Percentiles rank a stretch among this genome's conserved stretches.
These are phyloP conservation scores for Vanilla planifolia DNA, from an alignment of 106 monocot species.

Conservation along the genomic window DNA sequence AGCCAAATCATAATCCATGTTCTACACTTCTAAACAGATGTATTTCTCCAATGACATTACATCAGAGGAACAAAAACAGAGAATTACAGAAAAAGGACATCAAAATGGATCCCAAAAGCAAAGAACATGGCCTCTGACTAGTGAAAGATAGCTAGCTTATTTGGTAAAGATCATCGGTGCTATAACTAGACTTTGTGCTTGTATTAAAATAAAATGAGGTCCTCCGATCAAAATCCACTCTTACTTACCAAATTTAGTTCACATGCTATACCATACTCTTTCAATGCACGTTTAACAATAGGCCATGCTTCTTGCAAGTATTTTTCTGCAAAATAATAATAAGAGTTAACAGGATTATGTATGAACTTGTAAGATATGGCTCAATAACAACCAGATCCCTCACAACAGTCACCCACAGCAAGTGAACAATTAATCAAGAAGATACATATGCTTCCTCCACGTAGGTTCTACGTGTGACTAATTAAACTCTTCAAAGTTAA, in stretches of 20 bases:
- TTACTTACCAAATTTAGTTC: slow-evolving; percentile 92
- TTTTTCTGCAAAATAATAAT: slow-evolving; percentile 48
- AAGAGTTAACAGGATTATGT: too few species aligned
- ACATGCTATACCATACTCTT: slow-evolving; percentile 66
- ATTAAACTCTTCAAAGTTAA: too few species aligned
- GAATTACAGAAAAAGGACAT: background rate
- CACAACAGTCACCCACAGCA: too few species aligned
- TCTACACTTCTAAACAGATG: background rate
- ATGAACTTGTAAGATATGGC: too few species aligned
- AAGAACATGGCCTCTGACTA: too few species aligned
- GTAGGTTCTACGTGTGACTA: too few species aligned
- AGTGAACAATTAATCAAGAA: too few species aligned
- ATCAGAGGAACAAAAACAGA: background rate
- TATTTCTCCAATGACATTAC: background rate
- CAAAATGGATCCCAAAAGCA: background rate
- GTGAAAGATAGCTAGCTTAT: too few species aligned
- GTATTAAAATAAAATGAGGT: background rate
- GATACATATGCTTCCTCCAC: too few species aligned
- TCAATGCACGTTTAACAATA: slow-evolving; percentile 61
- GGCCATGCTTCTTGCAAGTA: slow-evolving; percentile 97
- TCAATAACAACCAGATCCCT: too few species aligned
- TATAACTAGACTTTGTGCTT: background rate
- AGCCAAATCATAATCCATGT: background rate
- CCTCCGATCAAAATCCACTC: background rate
- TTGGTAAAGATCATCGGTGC: too few species aligned